A percentile compares a stretch with the other conserved stretches of the same genome.
Conservation (phyloP, 2,329 filamentous ascomycete species). For the Colletotrichum plurivorum region DNA sequence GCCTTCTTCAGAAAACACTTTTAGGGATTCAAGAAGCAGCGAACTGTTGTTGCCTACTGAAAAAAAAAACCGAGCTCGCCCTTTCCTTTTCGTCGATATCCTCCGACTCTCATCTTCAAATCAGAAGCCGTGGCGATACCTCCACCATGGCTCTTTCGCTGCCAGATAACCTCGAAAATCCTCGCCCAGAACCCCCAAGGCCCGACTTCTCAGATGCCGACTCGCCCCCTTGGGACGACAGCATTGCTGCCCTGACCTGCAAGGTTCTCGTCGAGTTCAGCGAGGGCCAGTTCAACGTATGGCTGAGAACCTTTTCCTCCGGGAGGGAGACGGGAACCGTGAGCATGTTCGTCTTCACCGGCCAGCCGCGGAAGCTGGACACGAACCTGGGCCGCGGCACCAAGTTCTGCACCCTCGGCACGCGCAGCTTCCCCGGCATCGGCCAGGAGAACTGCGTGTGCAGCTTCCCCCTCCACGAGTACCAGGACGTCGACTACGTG, state of each 20-base stretch:
- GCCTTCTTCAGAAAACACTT: background rate
- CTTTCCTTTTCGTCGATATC: no score
- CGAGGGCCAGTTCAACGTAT: background rate
- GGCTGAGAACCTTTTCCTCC: background rate
- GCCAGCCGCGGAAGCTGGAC: slow-evolving; percentile 14
- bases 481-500: slow-evolving; percentile 12
- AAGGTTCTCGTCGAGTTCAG: slow-evolving; percentile 3
- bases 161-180: background rate
- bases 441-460: background rate
- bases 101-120: no score
- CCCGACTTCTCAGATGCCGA: no score
- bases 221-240: slow-evolving; percentile 2
- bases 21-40: background rate
- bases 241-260: slow-evolving; percentile 2
- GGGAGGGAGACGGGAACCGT: background rate
- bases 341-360: slow-evolving; percentile 6
- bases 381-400: background rate
- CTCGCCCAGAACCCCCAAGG: background rate
- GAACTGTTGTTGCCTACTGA: no score
- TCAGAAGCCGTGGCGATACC: no score
- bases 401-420: slow-evolving; percentile 14
- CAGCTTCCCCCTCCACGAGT: slow-evolving; percentile 7
- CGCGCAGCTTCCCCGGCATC: background rate
- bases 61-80: no score
- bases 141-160: background rate